phyloP scores from a whole-genome alignment of 2,329 filamentous ascomycete species.

The Botrytis galanthina region DNA sequence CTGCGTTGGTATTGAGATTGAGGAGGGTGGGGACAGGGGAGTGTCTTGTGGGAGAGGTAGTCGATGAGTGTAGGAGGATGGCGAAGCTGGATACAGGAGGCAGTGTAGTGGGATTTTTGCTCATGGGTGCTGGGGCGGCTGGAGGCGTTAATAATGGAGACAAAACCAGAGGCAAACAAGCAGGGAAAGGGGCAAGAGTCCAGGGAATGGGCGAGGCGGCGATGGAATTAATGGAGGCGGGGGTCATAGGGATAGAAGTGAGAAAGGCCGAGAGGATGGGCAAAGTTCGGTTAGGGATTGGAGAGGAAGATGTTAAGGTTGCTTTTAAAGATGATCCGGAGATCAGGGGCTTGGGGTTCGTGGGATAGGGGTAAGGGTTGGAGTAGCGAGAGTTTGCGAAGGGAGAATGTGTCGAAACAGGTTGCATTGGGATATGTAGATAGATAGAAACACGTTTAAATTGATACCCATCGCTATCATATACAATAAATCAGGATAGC shows the following conservation, averaged over 20 bases:
- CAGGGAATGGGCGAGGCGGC: slow-evolving; percentile 68
- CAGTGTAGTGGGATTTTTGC: slow-evolving; percentile 59
- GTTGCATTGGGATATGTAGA: neutral
- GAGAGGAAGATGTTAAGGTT: slow-evolving; percentile 83
- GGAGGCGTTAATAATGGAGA: neutral
- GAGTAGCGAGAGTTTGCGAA: neutral
- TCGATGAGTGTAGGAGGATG: slow-evolving; percentile 79
- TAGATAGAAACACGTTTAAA: neutral
- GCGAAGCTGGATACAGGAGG: slow-evolving; percentile 58
- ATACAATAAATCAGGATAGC: neutral
- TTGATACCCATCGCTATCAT: neutral
- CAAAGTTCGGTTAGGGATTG: slow-evolving; percentile 80
- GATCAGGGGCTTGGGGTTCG: slow-evolving; percentile 56
- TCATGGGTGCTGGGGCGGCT: slow-evolving; percentile 9
- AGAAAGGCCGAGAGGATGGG: slow-evolving; percentile 80
- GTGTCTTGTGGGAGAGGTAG: slow-evolving; percentile 81
- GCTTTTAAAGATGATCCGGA: slow-evolving; percentile 86
- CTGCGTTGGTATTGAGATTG: slow-evolving; percentile 74
- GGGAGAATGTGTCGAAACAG: neutral
- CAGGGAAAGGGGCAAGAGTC: slow-evolving; percentile 43
- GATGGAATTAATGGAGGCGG: slow-evolving; percentile 80
- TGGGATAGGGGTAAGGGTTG: slow-evolving; percentile 8
- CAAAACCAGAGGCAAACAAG: neutral
- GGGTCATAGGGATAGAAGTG: slow-evolving; percentile 80
- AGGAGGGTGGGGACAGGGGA: slow-evolving; percentile 83